Base-by-base conservation (phyloP, 164 flowering plant genomes). In the Annona cherimola region DNA sequence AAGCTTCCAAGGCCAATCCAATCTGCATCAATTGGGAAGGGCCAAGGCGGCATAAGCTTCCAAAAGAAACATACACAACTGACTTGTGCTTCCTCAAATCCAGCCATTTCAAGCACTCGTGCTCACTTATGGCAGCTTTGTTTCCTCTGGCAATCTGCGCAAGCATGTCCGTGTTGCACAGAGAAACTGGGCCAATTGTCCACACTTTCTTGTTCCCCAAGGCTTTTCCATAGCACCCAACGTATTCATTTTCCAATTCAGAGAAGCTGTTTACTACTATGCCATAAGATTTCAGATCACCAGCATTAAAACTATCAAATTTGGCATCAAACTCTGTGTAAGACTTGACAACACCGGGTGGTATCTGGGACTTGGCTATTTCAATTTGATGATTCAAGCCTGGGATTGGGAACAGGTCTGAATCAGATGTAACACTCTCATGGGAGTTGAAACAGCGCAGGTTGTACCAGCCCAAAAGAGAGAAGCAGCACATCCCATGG, bases 151-250 rank as follows among this genome's bases (percentile, higher is more conserved):
- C 76, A 12, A 66, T 70, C 69, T 76, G 79, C 43, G 80, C 86
- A 2, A 46, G 2, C 2, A 45, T 39, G 5, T 76, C 77, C n/a
- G 72, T 57, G 72, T 81, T 82, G 68, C 75, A 78, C 0, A 76
- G 73, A 0, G 87, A 81, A 2, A 84, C 83, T 1, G 87, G 89
- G 0, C 91, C 91, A 4, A 86, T 66, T 44, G 82, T 76, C 87
- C 87, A 86, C 1, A 73, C 78, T 18, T 74, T 77, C 3, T 61
- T 63, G n/a, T n/a, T n/a, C 1, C 68, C 76, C 45, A 57, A 74
- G 1, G 46, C 73, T 26, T 78, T 84, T 54, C 6, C 6, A 65
- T 75, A 84, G 40, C 72, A 75, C 7, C 78, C 72, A 1, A 74
- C 76, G 50, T 79, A 83, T 14, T 18, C 70, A 1, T 69, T 71